These are phyloP conservation scores for Sequoia sempervirens DNA, from an alignment of 75 land plant species.

Conservation along the genomic window DNA sequence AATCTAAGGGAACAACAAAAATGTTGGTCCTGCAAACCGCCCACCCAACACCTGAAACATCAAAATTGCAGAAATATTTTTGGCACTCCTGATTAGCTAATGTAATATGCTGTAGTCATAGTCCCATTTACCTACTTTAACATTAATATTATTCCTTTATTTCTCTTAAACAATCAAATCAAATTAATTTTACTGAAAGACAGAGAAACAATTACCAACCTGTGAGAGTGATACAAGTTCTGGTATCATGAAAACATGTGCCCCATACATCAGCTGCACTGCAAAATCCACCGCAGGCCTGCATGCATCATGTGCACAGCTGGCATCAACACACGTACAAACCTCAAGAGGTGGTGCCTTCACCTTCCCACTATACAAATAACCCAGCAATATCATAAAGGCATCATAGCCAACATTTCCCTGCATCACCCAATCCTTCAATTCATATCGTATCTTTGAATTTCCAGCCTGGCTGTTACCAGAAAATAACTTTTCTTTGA, in stretches of 20 bases:
- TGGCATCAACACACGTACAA: slow-evolving; percentile 49
- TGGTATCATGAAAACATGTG: slow-evolving; percentile 46
- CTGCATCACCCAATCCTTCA: slow-evolving; percentile 36
- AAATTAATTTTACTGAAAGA: not conserved
- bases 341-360: slow-evolving; percentile 35
- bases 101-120: not conserved
- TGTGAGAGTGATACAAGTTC: slow-evolving; percentile 55
- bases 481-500: slow-evolving; percentile 32
- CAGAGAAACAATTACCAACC: slow-evolving; percentile 19
- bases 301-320: slow-evolving; percentile 66
- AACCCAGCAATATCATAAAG: slow-evolving; percentile 53
- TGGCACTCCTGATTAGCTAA: not conserved
- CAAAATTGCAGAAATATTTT: not conserved
- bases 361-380: slow-evolving; percentile 69
- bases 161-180: not conserved
- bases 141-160: not conserved
- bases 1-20: not conserved
- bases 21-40: not conserved
- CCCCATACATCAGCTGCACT: slow-evolving; percentile 65
- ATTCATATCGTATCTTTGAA: slow-evolving; percentile 20
- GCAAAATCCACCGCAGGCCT: slow-evolving; percentile 57
- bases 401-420: slow-evolving; percentile 63
- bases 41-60: not conserved
- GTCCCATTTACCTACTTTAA: not conserved
- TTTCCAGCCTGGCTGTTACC: not conserved